A percentile compares a stretch with the other conserved stretches of the same genome.
These are phyloP conservation scores for Talaromyces liani DNA, from an alignment of 495 filamentous ascomycete species.

Conservation along the genomic window DNA sequence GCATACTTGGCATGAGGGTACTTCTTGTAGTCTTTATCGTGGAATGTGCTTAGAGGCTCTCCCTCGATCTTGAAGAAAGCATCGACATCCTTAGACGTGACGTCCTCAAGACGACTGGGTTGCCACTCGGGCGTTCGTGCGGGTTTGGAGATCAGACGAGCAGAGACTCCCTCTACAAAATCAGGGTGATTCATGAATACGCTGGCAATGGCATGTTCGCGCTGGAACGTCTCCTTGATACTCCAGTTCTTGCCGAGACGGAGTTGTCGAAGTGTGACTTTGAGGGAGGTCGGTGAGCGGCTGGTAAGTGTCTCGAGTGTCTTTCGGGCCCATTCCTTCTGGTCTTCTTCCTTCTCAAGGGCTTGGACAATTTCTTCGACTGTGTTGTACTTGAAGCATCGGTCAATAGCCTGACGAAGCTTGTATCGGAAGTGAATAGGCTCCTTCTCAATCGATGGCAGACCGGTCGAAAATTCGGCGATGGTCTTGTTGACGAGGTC, in stretches of 20 bases:
- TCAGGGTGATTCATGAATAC: constrained; percentile 84
- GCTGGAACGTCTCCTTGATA: constrained; percentile 74
- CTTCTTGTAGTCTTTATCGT: constrained; percentile 43
- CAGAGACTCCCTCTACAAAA: constrained; percentile 79
- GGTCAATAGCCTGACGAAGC: constrained; percentile 72
- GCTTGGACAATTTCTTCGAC: constrained; percentile 64
- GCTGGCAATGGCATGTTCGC: constrained; percentile 70
- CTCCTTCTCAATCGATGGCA: constrained; percentile 58
- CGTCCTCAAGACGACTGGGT: constrained; percentile 59
- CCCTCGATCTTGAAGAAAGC: constrained; percentile 52
- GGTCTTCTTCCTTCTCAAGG: constrained; percentile 49
- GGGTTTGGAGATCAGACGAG: constrained; percentile 62
- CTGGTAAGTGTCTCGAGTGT: constrained; percentile 62
- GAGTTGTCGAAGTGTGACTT: constrained; percentile 76
- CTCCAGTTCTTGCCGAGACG: constrained; percentile 64
- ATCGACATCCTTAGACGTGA: constrained; percentile 44
- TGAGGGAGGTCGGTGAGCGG: constrained; percentile 76
- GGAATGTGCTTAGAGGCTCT: constrained; percentile 48
- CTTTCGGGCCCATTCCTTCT: constrained; percentile 63
- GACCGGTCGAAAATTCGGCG: constrained; percentile 78
- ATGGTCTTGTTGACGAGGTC: constrained; percentile 71
- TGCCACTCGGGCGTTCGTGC: constrained; percentile 57
- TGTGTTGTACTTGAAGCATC: constrained; percentile 61
- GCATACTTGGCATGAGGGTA: constrained; percentile 63
- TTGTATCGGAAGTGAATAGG: constrained; percentile 55